phyloP scores from a whole-genome alignment of 1,139 yeast species.

The Kurtzmaniella quercitrusa region DNA sequence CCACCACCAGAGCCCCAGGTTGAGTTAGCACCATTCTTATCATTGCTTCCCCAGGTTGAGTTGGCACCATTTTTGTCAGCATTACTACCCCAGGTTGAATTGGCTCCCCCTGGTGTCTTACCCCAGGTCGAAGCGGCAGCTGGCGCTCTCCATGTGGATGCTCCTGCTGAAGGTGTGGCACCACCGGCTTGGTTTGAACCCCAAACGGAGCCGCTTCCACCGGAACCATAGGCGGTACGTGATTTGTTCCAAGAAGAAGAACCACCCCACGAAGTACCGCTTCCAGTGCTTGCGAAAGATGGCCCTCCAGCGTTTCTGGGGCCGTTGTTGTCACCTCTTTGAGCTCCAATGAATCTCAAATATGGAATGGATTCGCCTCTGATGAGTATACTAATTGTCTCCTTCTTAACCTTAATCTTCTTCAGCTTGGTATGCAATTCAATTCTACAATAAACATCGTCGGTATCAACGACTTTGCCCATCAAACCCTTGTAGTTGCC shows the following conservation, averaged over 20 bases:
- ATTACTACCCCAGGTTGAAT: slow-evolving; percentile 28
- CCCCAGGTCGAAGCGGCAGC: slow-evolving; percentile 24
- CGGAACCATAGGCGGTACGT: slow-evolving; percentile 15
- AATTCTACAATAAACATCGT: slow-evolving; percentile 85
- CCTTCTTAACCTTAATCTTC: slow-evolving; percentile 78
- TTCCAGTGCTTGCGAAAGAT: slow-evolving; percentile 33
- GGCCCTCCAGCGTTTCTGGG: slow-evolving; percentile 8
- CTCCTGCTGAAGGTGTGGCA: slow-evolving; percentile 20
- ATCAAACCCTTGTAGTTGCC: slow-evolving; percentile 93
- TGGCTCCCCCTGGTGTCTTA: slow-evolving; percentile 20
- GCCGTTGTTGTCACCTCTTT: slow-evolving; percentile 14
- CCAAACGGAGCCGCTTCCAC: slow-evolving; percentile 17
- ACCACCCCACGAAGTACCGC: slow-evolving; percentile 28
- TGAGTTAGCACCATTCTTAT: slow-evolving; percentile 15
- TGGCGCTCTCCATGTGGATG: slow-evolving; percentile 36
- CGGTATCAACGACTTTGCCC: slow-evolving; percentile 92
- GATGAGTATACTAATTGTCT: slow-evolving; percentile 66
- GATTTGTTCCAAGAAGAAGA: slow-evolving; percentile 20
- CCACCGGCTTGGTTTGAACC: slow-evolving; percentile 15
- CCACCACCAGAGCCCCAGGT: slow-evolving; percentile 21
- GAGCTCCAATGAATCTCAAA: slow-evolving; percentile 68
- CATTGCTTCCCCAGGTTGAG: slow-evolving; percentile 24
- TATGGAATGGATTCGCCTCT: slow-evolving; percentile 72
- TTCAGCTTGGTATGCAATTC: slow-evolving; percentile 92
- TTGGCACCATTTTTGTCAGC: slow-evolving; percentile 11